phyloP scores from a whole-genome alignment of 306 rosid genomes.

The Cicer judaicum region DNA sequence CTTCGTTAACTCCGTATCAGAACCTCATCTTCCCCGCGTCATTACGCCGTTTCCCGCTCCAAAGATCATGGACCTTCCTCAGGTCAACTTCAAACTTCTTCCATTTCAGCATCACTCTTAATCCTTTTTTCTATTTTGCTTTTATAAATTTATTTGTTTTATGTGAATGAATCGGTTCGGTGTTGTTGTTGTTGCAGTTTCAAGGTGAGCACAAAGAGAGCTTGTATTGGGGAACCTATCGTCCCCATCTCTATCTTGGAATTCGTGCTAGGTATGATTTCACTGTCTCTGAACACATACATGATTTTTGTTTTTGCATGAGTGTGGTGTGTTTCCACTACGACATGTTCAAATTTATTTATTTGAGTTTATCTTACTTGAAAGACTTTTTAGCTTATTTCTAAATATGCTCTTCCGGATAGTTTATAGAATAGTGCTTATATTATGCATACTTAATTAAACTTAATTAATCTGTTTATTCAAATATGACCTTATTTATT shows the following conservation, averaged over 20 bases:
- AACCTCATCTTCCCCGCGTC: constrained; percentile 56
- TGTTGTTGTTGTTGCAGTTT: constrained; percentile 58
- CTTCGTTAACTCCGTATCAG: constrained; percentile 34
- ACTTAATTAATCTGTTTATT: too few relatives aligned
- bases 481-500: neutral
- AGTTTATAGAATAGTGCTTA: too few relatives aligned
- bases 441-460: too few relatives aligned
- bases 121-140: neutral
- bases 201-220: constrained; percentile 93
- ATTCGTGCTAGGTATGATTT: constrained; percentile 79
- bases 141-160: constrained; percentile 3
- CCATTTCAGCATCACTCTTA: neutral
- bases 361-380: too few relatives aligned
- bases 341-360: too few relatives aligned
- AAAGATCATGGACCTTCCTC: constrained; percentile 85
- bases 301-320: too few relatives aligned
- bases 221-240: constrained; percentile 98
- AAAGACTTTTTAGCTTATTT: too few relatives aligned
- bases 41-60: constrained; percentile 88
- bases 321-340: too few relatives aligned
- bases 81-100: constrained; percentile 56
- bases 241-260: constrained; percentile 90
- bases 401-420: too few relatives aligned
- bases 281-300: constrained; percentile 2
- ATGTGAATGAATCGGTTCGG: constrained; percentile 26